Evolutionary conservation across 805 yeast species (phyloP).

Genomic region (Candida loeiensis): DNA sequence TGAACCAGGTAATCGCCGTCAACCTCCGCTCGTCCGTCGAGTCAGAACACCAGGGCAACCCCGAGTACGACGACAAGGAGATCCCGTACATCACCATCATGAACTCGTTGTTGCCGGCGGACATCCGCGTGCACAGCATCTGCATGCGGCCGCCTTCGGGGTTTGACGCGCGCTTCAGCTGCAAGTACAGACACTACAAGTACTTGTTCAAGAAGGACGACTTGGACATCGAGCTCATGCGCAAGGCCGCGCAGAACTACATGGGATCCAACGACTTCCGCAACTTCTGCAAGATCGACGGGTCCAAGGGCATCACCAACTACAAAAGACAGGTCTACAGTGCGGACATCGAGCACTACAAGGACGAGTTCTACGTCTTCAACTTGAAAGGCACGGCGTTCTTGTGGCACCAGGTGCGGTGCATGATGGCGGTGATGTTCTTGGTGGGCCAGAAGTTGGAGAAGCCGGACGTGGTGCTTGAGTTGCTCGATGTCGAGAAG

Average conservation of each 20-base stretch:
- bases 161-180: constrained; percentile 92
- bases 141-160: constrained; percentile 76
- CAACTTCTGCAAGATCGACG: constrained; percentile 92
- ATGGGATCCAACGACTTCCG: constrained; percentile 86
- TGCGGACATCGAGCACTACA: constrained; percentile 43
- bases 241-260: constrained; percentile 56
- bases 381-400: constrained; percentile 87
- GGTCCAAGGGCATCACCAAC: constrained; percentile 85
- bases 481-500: constrained; percentile 54
- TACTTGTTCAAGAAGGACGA: constrained; percentile 61
- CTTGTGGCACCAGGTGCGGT: constrained; percentile 96
- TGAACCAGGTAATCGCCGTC: constrained; percentile 89
- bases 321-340: constrained; percentile 60
- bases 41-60: constrained; percentile 56
- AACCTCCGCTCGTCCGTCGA: constrained; percentile 66
- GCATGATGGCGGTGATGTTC: constrained; percentile 84
- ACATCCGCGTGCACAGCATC: constrained; percentile 77
- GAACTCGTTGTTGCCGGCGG: constrained; percentile 75
- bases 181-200: constrained; percentile 79
- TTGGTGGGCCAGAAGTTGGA: constrained; percentile 79
- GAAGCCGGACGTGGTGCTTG: constrained; percentile 49
- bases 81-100: constrained; percentile 71
- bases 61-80: constrained; percentile 60
- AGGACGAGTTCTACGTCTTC: constrained; percentile 56
- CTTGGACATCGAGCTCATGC: constrained; percentile 66